Conservation (phyloP, 106 monocot genomes). For the Hemerocallis citrina region DNA sequence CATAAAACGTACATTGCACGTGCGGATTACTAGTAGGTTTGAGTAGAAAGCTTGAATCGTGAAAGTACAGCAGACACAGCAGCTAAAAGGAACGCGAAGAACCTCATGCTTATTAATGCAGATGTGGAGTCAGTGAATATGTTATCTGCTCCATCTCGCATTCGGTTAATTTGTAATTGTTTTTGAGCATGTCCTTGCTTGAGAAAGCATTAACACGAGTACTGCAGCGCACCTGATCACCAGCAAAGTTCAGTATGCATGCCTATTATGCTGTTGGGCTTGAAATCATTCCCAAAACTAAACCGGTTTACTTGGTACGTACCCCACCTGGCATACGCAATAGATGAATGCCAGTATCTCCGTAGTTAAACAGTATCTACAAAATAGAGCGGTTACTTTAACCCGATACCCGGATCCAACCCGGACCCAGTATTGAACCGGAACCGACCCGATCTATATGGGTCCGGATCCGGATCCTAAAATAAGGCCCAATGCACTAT, state of each 20-base stretch:
- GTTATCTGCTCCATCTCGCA: constrained; percentile 46
- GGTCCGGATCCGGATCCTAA: no score
- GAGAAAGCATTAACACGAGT: no score
- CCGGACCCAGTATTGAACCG: no score
- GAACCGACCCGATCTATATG: no score
- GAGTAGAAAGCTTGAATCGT: constrained; percentile 66
- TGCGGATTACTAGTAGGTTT: no score
- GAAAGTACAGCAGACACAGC: constrained; percentile 54
- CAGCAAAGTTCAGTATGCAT: constrained; percentile 52
- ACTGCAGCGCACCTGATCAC: constrained; percentile 83
- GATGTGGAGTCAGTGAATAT: constrained; percentile 65
- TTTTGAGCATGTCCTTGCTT: no score
- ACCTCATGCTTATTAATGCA: constrained; percentile 78
- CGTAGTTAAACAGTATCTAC: constrained; percentile 54
- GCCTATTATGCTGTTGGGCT: constrained; percentile 14
- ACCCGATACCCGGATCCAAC: no score
- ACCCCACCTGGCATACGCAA: constrained; percentile 30
- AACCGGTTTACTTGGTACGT: constrained; percentile 11
- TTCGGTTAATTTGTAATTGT: constrained; percentile 60
- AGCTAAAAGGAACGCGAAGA: constrained; percentile 62
- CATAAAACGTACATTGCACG: no score
- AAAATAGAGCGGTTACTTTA: no score
- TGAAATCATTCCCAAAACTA: constrained; percentile 22
- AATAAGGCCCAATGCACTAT: no score
- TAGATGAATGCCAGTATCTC: constrained; percentile 53